These are phyloP conservation scores for Tubosaeta sp. DNA, from an alignment of 768 basidiomycete genomes.

Conservation along the genomic window DNA sequence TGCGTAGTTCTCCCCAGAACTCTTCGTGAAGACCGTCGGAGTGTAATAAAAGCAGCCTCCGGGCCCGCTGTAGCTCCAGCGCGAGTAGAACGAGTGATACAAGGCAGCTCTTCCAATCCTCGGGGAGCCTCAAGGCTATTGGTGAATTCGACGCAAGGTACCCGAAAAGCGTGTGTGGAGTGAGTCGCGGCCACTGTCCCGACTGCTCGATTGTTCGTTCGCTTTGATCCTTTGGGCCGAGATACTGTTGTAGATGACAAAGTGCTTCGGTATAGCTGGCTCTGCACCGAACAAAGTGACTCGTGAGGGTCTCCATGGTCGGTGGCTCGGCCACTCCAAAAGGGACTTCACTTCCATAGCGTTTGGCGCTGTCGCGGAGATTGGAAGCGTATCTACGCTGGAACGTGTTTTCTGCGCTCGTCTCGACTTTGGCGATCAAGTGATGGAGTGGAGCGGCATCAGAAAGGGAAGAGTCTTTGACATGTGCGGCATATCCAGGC, in stretches of 20 bases:
- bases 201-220: slow-evolving; percentile 11
- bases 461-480: neutral
- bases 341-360: neutral
- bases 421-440: neutral
- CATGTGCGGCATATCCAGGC: neutral
- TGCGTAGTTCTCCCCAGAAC: neutral
- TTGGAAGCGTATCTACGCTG: neutral
- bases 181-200: slow-evolving; percentile 35
- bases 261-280: neutral
- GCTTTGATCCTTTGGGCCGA: slow-evolving; percentile 8
- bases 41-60: neutral
- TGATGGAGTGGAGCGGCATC: neutral
- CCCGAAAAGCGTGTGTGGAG: slow-evolving; percentile 25
- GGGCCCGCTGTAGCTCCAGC: slow-evolving; percentile 26
- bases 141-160: slow-evolving; percentile 23
- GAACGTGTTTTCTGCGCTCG: neutral
- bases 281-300: slow-evolving; percentile 2
- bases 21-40: neutral
- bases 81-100: slow-evolving; percentile 23
- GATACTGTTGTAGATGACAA: neutral
- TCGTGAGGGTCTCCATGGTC: neutral
- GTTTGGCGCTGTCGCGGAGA: neutral
- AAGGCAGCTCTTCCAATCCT: slow-evolving; percentile 27
- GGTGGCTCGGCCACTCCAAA: neutral
- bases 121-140: slow-evolving; percentile 2